Percentiles rank a stretch among this genome's conserved stretches.
phyloP scores from a whole-genome alignment of 2,329 filamentous ascomycete genomes.

The Fusarium camptoceras region DNA sequence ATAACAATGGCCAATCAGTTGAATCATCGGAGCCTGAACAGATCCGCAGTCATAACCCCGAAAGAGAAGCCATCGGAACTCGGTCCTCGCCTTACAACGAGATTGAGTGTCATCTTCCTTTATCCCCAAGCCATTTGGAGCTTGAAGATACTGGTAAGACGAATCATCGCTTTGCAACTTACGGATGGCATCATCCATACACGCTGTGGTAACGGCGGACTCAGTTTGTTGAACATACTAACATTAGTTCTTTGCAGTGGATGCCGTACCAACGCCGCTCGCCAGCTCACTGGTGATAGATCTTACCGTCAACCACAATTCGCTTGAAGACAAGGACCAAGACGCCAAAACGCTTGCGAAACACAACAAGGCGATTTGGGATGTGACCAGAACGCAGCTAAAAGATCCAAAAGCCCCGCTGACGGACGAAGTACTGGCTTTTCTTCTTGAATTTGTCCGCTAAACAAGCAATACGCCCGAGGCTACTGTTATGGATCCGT shows the following conservation, averaged over 20 bases:
- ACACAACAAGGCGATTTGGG: not conserved
- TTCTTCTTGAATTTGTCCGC: not conserved
- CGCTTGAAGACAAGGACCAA: not conserved
- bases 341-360: not conserved
- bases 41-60: not conserved
- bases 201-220: not conserved
- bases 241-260: not conserved
- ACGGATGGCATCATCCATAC: not conserved
- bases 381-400: not conserved
- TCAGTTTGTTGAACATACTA: not conserved
- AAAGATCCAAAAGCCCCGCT: not conserved
- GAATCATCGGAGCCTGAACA: not conserved
- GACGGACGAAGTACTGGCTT: not conserved
- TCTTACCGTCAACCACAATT: not conserved
- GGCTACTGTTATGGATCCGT: not conserved
- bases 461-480: not conserved
- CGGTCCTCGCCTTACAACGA: rapidly evolving
- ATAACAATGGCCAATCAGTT: not conserved
- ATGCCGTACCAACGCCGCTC: not conserved
- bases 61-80: not conserved
- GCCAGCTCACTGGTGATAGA: not conserved
- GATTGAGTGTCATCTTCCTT: not conserved
- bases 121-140: not conserved
- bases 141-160: not conserved
- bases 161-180: not conserved